These are phyloP conservation scores for Stevia rebaudiana DNA, from an alignment of 140 eudicot genomes.

Conservation along the genomic window DNA sequence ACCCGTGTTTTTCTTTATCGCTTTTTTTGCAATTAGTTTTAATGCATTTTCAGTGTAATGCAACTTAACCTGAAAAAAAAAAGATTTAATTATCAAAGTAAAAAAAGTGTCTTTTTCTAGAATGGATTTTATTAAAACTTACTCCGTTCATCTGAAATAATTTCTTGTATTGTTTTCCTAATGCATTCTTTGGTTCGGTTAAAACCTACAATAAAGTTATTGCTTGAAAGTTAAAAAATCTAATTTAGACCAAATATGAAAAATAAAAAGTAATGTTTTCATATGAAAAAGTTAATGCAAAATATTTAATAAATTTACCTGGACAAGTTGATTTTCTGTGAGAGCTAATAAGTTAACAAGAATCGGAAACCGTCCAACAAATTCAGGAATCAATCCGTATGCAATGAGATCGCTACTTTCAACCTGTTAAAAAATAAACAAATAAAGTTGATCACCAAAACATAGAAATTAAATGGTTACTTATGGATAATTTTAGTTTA, in stretches of 20 bases:
- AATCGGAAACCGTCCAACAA: conserved; percentile 2
- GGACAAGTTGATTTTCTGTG: conserved; percentile 7
- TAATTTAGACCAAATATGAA: neutral
- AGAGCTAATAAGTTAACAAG: conserved; percentile 7
- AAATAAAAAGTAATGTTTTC: neutral
- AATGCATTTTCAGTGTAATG: conserved; percentile 64
- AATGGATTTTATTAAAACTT: conserved; percentile 11
- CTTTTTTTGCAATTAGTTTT: conserved; percentile 63
- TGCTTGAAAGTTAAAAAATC: neutral
- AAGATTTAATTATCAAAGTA: neutral
- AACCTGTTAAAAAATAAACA: neutral
- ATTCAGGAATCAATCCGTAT: conserved; percentile 8
- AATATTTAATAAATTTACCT: neutral
- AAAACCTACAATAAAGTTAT: conserved; percentile 43
- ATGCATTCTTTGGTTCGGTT: conserved; percentile 78
- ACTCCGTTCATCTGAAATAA: conserved; percentile 80
- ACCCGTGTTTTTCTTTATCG: conserved; percentile 67
- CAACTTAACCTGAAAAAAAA: conserved; percentile 45
- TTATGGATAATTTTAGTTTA: neutral
- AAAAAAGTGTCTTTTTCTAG: neutral
- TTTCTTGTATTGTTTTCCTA: conserved; percentile 81
- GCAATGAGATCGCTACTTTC: conserved; percentile 13
- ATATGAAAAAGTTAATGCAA: neutral
- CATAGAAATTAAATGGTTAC: neutral
- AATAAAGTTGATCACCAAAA: neutral